Conservation (phyloP, 169 alveolate genomes). For the Eimeria acervulina region DNA sequence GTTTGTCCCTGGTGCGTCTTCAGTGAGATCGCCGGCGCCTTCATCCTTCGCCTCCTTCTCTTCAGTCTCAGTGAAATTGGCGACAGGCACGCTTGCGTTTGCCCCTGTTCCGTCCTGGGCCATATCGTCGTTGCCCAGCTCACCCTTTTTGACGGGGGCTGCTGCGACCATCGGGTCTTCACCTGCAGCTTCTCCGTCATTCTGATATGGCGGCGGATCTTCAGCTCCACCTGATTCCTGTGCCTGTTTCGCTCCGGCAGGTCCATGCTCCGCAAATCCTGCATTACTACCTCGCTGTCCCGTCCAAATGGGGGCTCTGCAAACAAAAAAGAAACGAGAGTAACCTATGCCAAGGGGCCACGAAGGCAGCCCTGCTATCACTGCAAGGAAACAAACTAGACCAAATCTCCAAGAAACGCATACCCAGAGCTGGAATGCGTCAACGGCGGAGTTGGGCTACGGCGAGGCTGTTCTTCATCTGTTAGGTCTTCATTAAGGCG, state of each 20-base stretch:
- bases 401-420: neutral
- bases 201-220: slow-evolving; percentile 17
- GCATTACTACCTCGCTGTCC: slow-evolving; percentile 83
- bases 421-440: slow-evolving; percentile 83
- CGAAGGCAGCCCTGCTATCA: neutral
- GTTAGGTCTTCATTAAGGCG: slow-evolving; percentile 82
- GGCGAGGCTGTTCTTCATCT: slow-evolving; percentile 84
- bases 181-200: slow-evolving; percentile 56
- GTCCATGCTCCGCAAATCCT: slow-evolving; percentile 61
- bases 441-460: slow-evolving; percentile 84
- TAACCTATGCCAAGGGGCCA: neutral
- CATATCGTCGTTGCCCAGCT: slow-evolving; percentile 36
- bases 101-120: slow-evolving; percentile 62
- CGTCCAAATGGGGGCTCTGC: slow-evolving; percentile 84
- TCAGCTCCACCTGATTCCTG: slow-evolving; percentile 66
- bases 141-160: slow-evolving; percentile 45
- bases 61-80: slow-evolving; percentile 68
- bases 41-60: slow-evolving; percentile 75
- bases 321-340: neutral
- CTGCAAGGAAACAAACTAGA: neutral
- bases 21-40: slow-evolving; percentile 31
- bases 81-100: slow-evolving; percentile 41
- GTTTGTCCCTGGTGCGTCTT: slow-evolving; percentile 42
- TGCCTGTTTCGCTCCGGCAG: slow-evolving; percentile 58
- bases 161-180: slow-evolving; percentile 49